Base-by-base conservation (phyloP, 495 filamentous ascomycete genomes). In the Amorphotheca resinae region DNA sequence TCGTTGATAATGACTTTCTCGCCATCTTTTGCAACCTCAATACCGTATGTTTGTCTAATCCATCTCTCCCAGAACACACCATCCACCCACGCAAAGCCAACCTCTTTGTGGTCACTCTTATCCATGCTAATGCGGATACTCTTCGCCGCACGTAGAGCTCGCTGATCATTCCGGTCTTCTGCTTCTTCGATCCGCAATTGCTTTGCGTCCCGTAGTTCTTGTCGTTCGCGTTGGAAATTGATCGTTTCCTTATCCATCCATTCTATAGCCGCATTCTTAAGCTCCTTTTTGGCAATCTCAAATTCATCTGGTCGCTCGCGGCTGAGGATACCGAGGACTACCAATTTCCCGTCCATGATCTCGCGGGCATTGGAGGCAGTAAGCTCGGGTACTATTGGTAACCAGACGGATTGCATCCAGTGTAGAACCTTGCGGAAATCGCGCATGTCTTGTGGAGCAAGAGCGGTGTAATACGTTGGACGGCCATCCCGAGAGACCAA, bases 11-110 rank as follows among this genome's bases (percentile, higher is more conserved):
- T 82, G 31, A 98, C 87, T 41, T 85, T 73, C 60, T 96, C 91
- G 30, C 87, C 85, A 34, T 86, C 80, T 31, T 70, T 72, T 39
- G 64, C 67, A 18, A 87, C 79, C 53, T 88, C 80, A 49, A 96
- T 81, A 31, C 93, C 91, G 58, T 93, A 98, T 0, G 87, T 95
- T 14, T 79, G 91, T 34, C 87, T 70, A 42, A 98, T 77, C 91
- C 91, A 98, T 28, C 89, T 73, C 59, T 95, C 87, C 91, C 91
- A 98, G 61, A 96, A 95, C 17, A 86, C 76, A 37, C 87, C 87
- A 60, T 98, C 91, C 6, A 96, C 85, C 93, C 93, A 96, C n/a
- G 93, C 91, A 64, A 98, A 98, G 3, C 79, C 72, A 18, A 95
- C 86, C 53, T 91, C 80, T 61, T 91, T 94, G 53, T 80, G 81